Evolutionary conservation across 768 basidiomycete species (phyloP), one percentile per base, ranked within the genome.

Genomic region (Heimioporus sp.): DNA sequence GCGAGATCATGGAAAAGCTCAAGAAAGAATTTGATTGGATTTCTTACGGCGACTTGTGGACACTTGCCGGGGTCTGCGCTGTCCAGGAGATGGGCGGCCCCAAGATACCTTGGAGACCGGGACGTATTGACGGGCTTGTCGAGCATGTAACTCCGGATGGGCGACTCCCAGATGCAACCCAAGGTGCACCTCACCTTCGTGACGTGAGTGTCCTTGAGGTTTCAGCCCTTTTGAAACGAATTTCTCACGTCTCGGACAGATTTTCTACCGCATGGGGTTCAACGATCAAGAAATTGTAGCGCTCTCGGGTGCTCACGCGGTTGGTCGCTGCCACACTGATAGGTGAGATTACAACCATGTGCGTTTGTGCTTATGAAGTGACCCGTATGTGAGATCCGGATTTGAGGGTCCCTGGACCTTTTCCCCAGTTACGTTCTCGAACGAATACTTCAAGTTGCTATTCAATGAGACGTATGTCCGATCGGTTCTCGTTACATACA

Each of bases 211-310:
- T 36, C 15, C 0, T 19, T 35, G 46, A 43, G 12, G 2, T 30
- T 35, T 35, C 11, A 12, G 4, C 36, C 37, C 28, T 42, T 17
- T 10, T 9, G 13, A 13, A 32, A 13, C 34, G 11, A 32, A 10
- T 30, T 13, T 54, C 20, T 31, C 40, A 43, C 11, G 9, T 35
- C 16, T 15, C 4, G 2, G 16, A 37, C 44, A 78, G 77, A 82
- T 87, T 69, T 88, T 87, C 73, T 80, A 86, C 70, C 80, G 86
- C 49, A 87, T 87, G 86, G 86, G 85, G 48, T 95, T 98, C 79
- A 88, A 93, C 66, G 96, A 99, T 72, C 92, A 91, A 71, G 96
- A 98, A 74, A 98, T 98, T 45, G 95, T 97, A 54, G 92, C 92
- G 49, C 88, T 98, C 58, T 82, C 83, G 20, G 96, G 96, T 56